Base-by-base conservation (phyloP, 2,329 filamentous ascomycete species). In the Colletotrichum chlorophyti region DNA sequence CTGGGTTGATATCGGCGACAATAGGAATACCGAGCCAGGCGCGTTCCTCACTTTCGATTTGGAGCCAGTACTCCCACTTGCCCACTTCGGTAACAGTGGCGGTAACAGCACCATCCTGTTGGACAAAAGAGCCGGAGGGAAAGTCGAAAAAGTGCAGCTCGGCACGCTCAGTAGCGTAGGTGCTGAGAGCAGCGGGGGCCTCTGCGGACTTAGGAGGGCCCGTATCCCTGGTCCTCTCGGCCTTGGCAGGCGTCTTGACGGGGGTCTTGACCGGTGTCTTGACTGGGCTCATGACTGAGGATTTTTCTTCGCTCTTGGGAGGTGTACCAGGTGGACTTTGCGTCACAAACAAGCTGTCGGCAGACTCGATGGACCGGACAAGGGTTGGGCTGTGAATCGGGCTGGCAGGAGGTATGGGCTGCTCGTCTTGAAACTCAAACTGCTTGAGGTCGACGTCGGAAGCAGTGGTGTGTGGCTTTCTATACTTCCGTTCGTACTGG, bases 101-200 rank as follows among this genome's bases (percentile, higher is more conserved):
- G 35, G 85, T 85, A 31, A 97, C 88, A 2, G 85, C 82, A 1
- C 83, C 75, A 64, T 96, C 93, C 67, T 97, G 89, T 17, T 91
- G 74, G 26, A 94, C 83, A 70, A 99, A 99, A 0, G 93, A 89
- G 4, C 92, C 91, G 0, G 90, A 90, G 10, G 88, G 83, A 64
- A 97, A 94, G 70, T 99, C 94, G 71, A 95, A 99, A 62, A 99
- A 82, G 72, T 99, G 94, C 5, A 99, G 83, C 73, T 99, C 94
- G 0, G 90, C 93, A 6, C 81, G 78, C 65, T 96, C 90, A 60
- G 89, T 85, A 3, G 87, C 83, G 45, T 98, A 83, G 9, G 91
- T 85, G 64, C 93, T 91, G 15, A 84, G 78, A 0, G 88, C 82
- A 63, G 89, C 82, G 0, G 93, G 93, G 6, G 87, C 83, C 6